A percentile compares a stretch with the other conserved stretches of the same genome.
These are phyloP conservation scores for Lactarius pseudohatsudake DNA, from an alignment of 768 basidiomycete genomes.

Conservation along the genomic window DNA sequence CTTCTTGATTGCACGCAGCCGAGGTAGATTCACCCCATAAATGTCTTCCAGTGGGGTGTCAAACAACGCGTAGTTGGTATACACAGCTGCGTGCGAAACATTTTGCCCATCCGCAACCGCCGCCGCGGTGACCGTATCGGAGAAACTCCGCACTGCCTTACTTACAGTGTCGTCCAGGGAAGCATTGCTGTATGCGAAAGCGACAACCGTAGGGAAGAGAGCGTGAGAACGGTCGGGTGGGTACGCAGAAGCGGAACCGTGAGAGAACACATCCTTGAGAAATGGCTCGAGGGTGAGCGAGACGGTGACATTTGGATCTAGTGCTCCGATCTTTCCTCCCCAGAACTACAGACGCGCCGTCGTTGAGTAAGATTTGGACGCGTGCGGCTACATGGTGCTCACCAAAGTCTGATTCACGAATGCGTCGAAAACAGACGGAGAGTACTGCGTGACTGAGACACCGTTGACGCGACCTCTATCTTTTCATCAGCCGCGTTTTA, in stretches of 20 bases:
- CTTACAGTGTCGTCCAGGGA: not conserved
- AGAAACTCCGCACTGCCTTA: not conserved
- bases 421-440: not conserved
- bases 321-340: not conserved
- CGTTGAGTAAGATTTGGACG: not conserved
- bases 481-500: not conserved
- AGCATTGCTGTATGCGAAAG: not conserved
- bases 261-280: not conserved
- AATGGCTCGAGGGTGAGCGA: not conserved
- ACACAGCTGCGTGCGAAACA: not conserved
- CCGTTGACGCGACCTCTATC: not conserved
- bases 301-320: not conserved
- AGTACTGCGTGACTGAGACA: slow-evolving; percentile 5
- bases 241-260: not conserved
- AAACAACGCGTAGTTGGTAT: not conserved
- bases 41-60: not conserved
- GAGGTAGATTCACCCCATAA: not conserved
- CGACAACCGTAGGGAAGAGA: not conserved
- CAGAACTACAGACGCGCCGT: not conserved
- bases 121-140: not conserved
- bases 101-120: not conserved
- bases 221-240: not conserved
- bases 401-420: slow-evolving; percentile 1
- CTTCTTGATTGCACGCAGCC: not conserved
- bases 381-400: not conserved